Evolutionary conservation across 306 rosid species (phyloP), one percentile per base, ranked within the genome.

Genomic region (Malus fusca): DNA sequence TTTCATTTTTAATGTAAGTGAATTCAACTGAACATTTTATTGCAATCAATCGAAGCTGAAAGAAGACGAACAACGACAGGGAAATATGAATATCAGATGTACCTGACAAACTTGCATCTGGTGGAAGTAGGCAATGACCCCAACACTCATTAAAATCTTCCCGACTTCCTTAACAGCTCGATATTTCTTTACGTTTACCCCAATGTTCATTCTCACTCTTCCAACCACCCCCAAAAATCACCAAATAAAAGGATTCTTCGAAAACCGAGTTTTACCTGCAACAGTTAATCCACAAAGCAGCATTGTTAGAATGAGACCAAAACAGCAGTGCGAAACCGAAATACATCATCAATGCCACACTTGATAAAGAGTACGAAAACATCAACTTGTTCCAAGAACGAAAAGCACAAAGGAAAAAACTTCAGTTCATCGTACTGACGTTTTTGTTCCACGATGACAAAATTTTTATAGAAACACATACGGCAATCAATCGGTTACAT

Each of bases 61-160:
- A 70, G 17, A 46, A 60, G 40, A 65, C n/a, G 11, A 17, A 8
- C 30, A 55, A 37, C 5, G 1, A 3, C 68, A 18, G 33, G 61
- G 75, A 66, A 74, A 73, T 3, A 48, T 7, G 37, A 72, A 71
- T 51, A 55, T 42, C 51, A 21, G 53, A 62, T 72, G 62, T 80
- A 91, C 98, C 97, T 94, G 97, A 82, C 92, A 94, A 86, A 94
- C 97, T 88, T 91, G 92, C 89, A 92, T 94, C 84, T 90, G 87
- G 84, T 87, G 96, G 61, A 79, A 88, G 84, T 90, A 90, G 44
- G 97, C 89, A 74, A 88, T 86, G 73, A 87, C 76, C 82, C 98
- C 96, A 85, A 88, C 97, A 84, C 87, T 84, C 98, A 94, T 91
- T 75, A 88, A 90, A 94, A 93, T 84, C 69, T 81, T 82, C 75